Percentiles rank a stretch among this genome's conserved stretches.
These are phyloP conservation scores for Neonothopanus nambi DNA, from an alignment of 1,284 basidiomycete species.

Conservation along the genomic window DNA sequence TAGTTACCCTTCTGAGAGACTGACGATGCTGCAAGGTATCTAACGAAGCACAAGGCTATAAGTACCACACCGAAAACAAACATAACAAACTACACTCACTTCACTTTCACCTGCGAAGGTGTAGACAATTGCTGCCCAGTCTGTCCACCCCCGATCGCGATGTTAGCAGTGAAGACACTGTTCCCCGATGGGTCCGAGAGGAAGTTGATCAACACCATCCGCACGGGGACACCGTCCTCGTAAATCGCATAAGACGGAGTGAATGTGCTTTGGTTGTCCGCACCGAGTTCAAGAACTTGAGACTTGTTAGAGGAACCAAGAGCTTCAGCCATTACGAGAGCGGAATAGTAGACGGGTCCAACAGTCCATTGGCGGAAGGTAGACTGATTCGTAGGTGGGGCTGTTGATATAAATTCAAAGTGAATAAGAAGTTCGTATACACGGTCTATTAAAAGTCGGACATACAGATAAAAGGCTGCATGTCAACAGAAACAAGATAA, in stretches of 20 bases:
- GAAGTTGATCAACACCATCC: constrained; percentile 72
- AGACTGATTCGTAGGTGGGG: constrained; percentile 62
- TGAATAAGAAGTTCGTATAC: neutral
- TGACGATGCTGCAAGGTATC: constrained; percentile 49
- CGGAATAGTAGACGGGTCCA: constrained; percentile 69
- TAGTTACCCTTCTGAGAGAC: constrained; percentile 68
- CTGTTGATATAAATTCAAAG: constrained; percentile 21
- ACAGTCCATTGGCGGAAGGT: constrained; percentile 62
- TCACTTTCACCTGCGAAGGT: constrained; percentile 39
- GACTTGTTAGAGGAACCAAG: constrained; percentile 60
- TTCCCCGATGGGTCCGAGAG: constrained; percentile 53
- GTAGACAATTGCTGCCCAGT: constrained; percentile 33
- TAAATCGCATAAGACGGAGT: constrained; percentile 78
- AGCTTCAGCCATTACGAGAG: constrained; percentile 67
- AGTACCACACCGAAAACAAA: constrained; percentile 1
- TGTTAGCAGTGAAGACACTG: constrained; percentile 48
- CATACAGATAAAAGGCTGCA: constrained; percentile 10
- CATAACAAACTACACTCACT: constrained; percentile 10
- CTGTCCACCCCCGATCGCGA: constrained; percentile 45
- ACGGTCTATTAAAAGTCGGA: neutral
- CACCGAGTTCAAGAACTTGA: constrained; percentile 60
- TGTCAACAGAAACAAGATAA: neutral
- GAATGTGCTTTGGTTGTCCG: constrained; percentile 48
- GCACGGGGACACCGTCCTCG: constrained; percentile 54
- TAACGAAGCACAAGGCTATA: constrained; percentile 19